Evolutionary conservation across 73 alveolate genomes (phyloP).

Genomic region (Vitrella brassicaformis): DNA sequence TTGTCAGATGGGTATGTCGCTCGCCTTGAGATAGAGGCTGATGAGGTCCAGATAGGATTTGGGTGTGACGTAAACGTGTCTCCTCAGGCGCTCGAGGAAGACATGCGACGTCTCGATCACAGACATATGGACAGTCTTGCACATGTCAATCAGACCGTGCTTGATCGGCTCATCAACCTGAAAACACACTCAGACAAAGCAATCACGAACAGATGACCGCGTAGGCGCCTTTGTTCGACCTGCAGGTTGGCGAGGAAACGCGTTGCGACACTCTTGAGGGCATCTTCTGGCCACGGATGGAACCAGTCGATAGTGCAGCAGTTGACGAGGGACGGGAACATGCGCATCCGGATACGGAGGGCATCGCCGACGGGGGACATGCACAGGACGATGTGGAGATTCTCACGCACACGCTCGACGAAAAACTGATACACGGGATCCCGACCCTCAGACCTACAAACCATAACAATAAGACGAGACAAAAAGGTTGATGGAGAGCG

Average conservation of each 20-base stretch:
- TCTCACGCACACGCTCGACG: slow-evolving; percentile 90
- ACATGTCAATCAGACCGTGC: slow-evolving; percentile 44
- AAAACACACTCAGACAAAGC: slow-evolving; percentile 2
- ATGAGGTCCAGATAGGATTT: slow-evolving; percentile 93
- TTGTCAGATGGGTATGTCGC: neutral
- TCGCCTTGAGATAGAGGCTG: slow-evolving; percentile 54
- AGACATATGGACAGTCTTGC: slow-evolving; percentile 48
- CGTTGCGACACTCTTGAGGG: slow-evolving; percentile 72
- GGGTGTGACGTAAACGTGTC: slow-evolving; percentile 96
- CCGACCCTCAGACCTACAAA: slow-evolving; percentile 53
- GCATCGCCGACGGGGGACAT: slow-evolving; percentile 97
- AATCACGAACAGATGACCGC: slow-evolving; percentile 33
- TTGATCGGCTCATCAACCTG: neutral
- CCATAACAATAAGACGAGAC: too few species aligned
- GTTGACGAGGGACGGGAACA: slow-evolving; percentile 97
- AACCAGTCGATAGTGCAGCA: slow-evolving; percentile 99
- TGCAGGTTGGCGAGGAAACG: slow-evolving; percentile 44
- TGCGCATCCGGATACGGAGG: slow-evolving; percentile 85
- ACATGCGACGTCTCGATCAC: slow-evolving; percentile 46
- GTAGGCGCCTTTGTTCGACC: slow-evolving; percentile 36
- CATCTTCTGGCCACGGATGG: slow-evolving; percentile 99
- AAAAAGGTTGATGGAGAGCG: slow-evolving; percentile 46
- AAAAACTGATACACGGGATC: slow-evolving; percentile 79
- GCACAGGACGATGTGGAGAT: slow-evolving; percentile 87
- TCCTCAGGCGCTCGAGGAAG: slow-evolving; percentile 70